Conservation (phyloP, 257 asterid species). For the Solanum tarijense region DNA sequence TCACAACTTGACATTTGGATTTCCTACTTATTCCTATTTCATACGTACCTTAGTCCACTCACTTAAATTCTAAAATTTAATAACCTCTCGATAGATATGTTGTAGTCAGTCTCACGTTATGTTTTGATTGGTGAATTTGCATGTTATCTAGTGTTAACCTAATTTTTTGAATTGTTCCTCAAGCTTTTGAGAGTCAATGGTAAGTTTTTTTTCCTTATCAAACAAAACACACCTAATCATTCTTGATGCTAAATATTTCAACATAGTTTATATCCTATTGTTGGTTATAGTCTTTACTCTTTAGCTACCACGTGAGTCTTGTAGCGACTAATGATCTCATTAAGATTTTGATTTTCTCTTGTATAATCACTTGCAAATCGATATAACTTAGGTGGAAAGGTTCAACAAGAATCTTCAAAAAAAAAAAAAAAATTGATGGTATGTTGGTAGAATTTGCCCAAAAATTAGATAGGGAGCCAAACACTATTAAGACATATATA, state of each 20-base stretch:
- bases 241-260: neutral
- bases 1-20: constrained; percentile 34
- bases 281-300: neutral
- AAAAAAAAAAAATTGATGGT: neutral
- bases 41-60: neutral
- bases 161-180: neutral
- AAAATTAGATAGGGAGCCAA: neutral
- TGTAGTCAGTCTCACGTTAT: neutral
- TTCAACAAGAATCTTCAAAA: too few species aligned
- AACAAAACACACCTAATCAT: neutral
- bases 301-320: neutral
- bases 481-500: too few species aligned
- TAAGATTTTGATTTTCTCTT: neutral
- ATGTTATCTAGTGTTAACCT: neutral
- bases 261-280: too few species aligned
- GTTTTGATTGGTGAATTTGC: neutral
- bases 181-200: neutral
- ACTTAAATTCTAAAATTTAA: neutral
- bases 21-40: constrained; percentile 1
- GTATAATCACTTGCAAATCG: too few species aligned
- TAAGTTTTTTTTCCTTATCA: neutral
- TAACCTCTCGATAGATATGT: neutral
- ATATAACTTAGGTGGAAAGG: neutral
- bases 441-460: neutral
- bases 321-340: neutral